Conservation (phyloP, 208 protist species). For the Trypanosoma boissoni region DNA sequence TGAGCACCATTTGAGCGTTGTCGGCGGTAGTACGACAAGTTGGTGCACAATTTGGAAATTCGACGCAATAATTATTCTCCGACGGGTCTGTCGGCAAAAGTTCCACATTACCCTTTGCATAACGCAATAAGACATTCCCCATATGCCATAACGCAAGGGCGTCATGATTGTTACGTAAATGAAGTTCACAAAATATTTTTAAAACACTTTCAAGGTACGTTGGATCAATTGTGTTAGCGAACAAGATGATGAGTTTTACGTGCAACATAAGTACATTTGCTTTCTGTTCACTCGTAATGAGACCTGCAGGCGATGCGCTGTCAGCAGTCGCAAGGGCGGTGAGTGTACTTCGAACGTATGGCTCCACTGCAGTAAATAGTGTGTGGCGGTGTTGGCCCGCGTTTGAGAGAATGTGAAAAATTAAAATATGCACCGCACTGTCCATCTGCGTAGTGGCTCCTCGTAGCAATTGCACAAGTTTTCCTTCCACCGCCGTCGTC, state of each 20-base stretch:
- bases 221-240: slow-evolving; percentile 67
- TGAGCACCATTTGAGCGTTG: slow-evolving; percentile 86
- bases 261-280: slow-evolving; percentile 88
- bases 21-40: slow-evolving; percentile 65
- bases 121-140: slow-evolving; percentile 80
- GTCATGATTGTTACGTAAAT: slow-evolving; percentile 84
- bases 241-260: slow-evolving; percentile 81
- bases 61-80: slow-evolving; percentile 85
- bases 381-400: slow-evolving; percentile 83
- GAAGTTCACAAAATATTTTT: slow-evolving; percentile 71
- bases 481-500: slow-evolving; percentile 59
- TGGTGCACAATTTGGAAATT: slow-evolving; percentile 76
- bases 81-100: slow-evolving; percentile 82
- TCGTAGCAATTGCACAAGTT: slow-evolving; percentile 70
- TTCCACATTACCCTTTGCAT: slow-evolving; percentile 76
- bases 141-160: slow-evolving; percentile 87
- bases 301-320: slow-evolving; percentile 34
- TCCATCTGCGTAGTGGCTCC: slow-evolving; percentile 79
- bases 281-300: slow-evolving; percentile 76
- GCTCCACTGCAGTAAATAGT: slow-evolving; percentile 79
- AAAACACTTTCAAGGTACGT: slow-evolving; percentile 85
- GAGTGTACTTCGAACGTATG: slow-evolving; percentile 86
- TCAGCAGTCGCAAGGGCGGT: slow-evolving; percentile 70
- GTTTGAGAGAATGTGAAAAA: slow-evolving; percentile 82
- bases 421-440: slow-evolving; percentile 71